Percentiles rank a stretch among this genome's conserved stretches.
phyloP scores from a whole-genome alignment of 495 filamentous ascomycete species.

The Daldinia caldariorum region DNA sequence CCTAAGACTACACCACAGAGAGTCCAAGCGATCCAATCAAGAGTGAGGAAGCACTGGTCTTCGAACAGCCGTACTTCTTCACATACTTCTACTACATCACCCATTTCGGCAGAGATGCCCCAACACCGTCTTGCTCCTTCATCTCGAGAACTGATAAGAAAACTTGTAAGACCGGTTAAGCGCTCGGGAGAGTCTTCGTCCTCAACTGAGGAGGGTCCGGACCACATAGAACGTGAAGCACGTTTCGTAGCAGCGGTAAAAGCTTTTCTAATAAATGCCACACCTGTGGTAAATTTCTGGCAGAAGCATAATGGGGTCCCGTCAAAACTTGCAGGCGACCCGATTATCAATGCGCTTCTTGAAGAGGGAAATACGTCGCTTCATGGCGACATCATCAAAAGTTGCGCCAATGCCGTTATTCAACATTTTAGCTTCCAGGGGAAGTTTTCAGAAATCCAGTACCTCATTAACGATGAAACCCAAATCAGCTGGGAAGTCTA shows the following conservation, averaged over 20 bases:
- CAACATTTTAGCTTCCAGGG: neutral
- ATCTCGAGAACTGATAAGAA: neutral
- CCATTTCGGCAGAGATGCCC: neutral
- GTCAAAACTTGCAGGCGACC: neutral
- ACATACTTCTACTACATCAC: neutral
- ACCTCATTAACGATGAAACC: no score
- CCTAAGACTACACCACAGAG: neutral
- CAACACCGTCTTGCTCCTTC: neutral
- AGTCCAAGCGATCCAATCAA: neutral
- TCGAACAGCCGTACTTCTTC: neutral
- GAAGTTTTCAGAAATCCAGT: neutral
- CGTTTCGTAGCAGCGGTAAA: neutral
- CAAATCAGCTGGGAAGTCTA: neutral
- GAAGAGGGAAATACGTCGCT: neutral
- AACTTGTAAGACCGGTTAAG: neutral
- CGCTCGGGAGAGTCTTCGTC: neutral
- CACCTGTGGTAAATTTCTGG: neutral
- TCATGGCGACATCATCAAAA: neutral
- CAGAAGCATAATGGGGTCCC: neutral
- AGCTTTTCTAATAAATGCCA: neutral
- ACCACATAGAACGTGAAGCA: neutral
- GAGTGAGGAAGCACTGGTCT: neutral
- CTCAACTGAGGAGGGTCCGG: no score
- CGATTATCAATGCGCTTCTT: neutral
- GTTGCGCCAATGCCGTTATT: neutral